phyloP scores from a whole-genome alignment of 2,329 filamentous ascomycete genomes.

The Apiospora malaysiana region DNA sequence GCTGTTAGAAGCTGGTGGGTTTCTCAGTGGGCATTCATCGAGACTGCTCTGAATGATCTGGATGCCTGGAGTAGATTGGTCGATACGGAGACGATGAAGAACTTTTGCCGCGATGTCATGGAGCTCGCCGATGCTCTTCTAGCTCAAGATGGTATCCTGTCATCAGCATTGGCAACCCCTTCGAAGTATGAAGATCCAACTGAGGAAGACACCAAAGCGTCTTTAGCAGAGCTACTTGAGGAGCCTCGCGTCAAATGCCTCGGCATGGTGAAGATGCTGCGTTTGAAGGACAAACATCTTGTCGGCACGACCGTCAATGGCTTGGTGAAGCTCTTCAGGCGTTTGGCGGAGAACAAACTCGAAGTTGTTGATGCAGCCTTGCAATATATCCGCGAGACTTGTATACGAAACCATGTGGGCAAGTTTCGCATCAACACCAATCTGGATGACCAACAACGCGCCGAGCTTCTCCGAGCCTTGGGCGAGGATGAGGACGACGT shows the following conservation, averaged over 20 bases:
- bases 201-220: slow-evolving; percentile 37
- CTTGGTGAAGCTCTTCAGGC: slow-evolving; percentile 81
- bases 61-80: slow-evolving; percentile 81
- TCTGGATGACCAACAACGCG: slow-evolving; percentile 80
- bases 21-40: slow-evolving; percentile 80
- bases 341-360: slow-evolving; percentile 79
- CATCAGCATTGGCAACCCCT: slow-evolving; percentile 63
- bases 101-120: slow-evolving; percentile 95
- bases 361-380: slow-evolving; percentile 67
- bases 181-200: slow-evolving; percentile 37
- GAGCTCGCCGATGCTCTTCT: slow-evolving; percentile 88
- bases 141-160: slow-evolving; percentile 82
- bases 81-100: slow-evolving; percentile 80
- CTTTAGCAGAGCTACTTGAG: slow-evolving; percentile 60
- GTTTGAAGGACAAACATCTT: slow-evolving; percentile 86
- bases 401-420: slow-evolving; percentile 64
- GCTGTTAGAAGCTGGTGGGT: slow-evolving; percentile 82
- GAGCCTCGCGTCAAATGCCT: slow-evolving; percentile 67
- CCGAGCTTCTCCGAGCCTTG: slow-evolving; percentile 73
- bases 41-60: slow-evolving; percentile 80
- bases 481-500: slow-evolving; percentile 61
- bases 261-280: slow-evolving; percentile 85
- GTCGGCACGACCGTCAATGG: slow-evolving; percentile 82
- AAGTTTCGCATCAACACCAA: slow-evolving; percentile 74
- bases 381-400: slow-evolving; percentile 69